A percentile compares a stretch with the other conserved stretches of the same genome.
Conservation (phyloP, 2,329 filamentous ascomycete genomes). For the Paraphaeosphaeria minitans region DNA sequence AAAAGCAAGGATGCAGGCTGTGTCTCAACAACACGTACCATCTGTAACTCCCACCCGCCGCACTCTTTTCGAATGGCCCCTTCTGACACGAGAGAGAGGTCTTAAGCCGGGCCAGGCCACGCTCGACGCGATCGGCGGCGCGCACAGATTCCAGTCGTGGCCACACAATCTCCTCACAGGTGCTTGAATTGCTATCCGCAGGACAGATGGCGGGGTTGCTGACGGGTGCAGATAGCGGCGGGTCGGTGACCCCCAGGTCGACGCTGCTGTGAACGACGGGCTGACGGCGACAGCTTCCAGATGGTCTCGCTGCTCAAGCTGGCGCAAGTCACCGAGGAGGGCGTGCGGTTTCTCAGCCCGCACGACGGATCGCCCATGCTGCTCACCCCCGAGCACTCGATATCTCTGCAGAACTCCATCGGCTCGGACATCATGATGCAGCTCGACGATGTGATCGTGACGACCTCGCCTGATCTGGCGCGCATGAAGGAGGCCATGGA, state of each 20-base stretch:
- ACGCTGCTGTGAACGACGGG: conserved; percentile 13
- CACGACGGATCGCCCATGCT: conserved; percentile 97
- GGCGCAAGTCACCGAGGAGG: conserved; percentile 92
- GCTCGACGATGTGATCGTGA: conserved; percentile 95
- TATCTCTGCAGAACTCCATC: conserved; percentile 93
- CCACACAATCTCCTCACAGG: conserved; percentile 88
- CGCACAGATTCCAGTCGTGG: conserved; percentile 95
- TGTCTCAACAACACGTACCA: conserved; percentile 99
- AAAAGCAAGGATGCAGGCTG: conserved; percentile 83
- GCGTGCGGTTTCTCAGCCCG: conserved; percentile 92
- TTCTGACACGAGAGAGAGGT: conserved; percentile 56
- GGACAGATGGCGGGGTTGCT: conserved; percentile 20
- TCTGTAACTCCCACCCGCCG: conserved; percentile 52
- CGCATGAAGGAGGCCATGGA: conserved; percentile 96
- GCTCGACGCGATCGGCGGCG: conserved; percentile 84
- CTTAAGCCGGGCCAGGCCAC: conserved; percentile 92
- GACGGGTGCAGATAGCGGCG: conserved; percentile 52
- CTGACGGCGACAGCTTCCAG: conserved; percentile 72
- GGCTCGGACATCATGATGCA: conserved; percentile 99
- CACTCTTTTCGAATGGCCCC: not conserved
- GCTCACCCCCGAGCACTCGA: conserved; percentile 95
- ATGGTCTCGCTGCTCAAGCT: conserved; percentile 97
- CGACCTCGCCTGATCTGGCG: conserved; percentile 84
- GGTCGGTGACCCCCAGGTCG: conserved; percentile 42
- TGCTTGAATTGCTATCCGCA: conserved; percentile 25